These are phyloP conservation scores for Zea luxurians DNA, from an alignment of 176 grass and related monocot species.

Conservation along the genomic window DNA sequence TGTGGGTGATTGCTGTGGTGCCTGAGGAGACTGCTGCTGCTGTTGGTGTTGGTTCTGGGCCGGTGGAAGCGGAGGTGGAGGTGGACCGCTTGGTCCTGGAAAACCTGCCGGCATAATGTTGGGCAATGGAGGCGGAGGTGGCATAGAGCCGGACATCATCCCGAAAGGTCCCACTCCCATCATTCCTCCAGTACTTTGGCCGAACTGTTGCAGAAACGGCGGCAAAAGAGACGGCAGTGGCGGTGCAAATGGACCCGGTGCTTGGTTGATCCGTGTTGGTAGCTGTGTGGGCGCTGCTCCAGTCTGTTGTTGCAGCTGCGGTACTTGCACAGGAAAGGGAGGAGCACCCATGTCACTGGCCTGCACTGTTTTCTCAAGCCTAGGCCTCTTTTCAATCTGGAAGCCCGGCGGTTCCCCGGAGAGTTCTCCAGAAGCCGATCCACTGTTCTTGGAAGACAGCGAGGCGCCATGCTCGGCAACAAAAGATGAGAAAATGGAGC, in stretches of 20 bases:
- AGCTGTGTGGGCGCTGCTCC: constrained; percentile 36
- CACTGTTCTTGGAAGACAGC: constrained; percentile 37
- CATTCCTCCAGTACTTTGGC: constrained; percentile 52
- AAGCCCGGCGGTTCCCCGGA: constrained; percentile 50
- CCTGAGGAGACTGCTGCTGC: constrained; percentile 59
- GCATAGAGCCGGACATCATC: constrained; percentile 49
- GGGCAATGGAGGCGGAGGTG: constrained; percentile 56
- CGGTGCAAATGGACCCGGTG: constrained; percentile 46
- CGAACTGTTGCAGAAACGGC: constrained; percentile 61
- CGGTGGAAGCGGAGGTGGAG: constrained; percentile 47
- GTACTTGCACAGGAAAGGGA: constrained; percentile 49
- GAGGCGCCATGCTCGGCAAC: constrained; percentile 63
- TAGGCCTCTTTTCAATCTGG: constrained; percentile 65
- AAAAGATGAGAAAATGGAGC: constrained; percentile 66
- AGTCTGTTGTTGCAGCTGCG: constrained; percentile 49
- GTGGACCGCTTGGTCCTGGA: constrained; percentile 46
- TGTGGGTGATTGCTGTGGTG: constrained; percentile 48
- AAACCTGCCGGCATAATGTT: constrained; percentile 48
- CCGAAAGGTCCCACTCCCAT: constrained; percentile 49
- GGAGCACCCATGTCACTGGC: constrained; percentile 39
- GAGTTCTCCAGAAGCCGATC: constrained; percentile 37
- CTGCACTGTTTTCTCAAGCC: constrained; percentile 53
- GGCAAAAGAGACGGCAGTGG: constrained; percentile 59
- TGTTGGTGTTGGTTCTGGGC: constrained; percentile 58
- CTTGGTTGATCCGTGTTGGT: background rate